These are phyloP conservation scores for Alternaria incomplexa DNA, from an alignment of 2,329 filamentous ascomycete species.

Conservation along the genomic window DNA sequence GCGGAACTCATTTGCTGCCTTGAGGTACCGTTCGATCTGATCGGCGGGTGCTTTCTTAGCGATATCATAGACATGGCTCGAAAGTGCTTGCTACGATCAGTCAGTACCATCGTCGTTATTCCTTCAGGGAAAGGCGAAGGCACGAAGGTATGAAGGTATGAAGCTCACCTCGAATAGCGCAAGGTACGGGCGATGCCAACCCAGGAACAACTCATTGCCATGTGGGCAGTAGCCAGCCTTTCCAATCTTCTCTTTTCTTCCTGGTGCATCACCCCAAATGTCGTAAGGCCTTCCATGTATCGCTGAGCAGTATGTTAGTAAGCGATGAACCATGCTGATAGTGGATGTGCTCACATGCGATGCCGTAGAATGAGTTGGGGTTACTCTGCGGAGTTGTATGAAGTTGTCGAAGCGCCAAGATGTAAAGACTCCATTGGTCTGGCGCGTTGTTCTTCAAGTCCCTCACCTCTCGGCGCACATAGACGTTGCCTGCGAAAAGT, in stretches of 20 bases:
- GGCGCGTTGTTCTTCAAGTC: constrained; percentile 63
- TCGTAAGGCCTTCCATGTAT: constrained; percentile 48
- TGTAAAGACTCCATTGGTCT: constrained; percentile 76
- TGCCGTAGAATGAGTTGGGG: constrained; percentile 75
- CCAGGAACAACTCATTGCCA: constrained; percentile 76
- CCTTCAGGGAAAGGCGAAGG: too few species aligned
- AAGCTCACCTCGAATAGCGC: constrained; percentile 62
- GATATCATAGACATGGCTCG: constrained; percentile 26
- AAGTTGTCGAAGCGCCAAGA: constrained; percentile 75
- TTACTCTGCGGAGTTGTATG: constrained; percentile 68
- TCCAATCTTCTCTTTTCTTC: constrained; percentile 40
- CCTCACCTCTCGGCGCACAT: constrained; percentile 69
- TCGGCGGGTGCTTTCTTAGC: constrained; percentile 24
- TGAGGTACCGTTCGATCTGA: constrained; percentile 24
- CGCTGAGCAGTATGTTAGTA: constrained; percentile 19
- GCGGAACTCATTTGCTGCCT: constrained; percentile 38
- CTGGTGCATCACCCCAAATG: constrained; percentile 39
- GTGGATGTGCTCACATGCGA: constrained; percentile 66
- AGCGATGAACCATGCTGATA: not conserved
- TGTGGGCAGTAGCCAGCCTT: constrained; percentile 75
- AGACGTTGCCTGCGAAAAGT: constrained; percentile 31
- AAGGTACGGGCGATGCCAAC: constrained; percentile 85
- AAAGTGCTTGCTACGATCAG: constrained; percentile 35
- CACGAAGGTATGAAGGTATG: accelerated
- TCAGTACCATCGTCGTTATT: not conserved